A percentile compares a stretch with the other conserved stretches of the same genome.
phyloP scores from a whole-genome alignment of 495 filamentous ascomycete species.

The Podospora pseudoanserina region DNA sequence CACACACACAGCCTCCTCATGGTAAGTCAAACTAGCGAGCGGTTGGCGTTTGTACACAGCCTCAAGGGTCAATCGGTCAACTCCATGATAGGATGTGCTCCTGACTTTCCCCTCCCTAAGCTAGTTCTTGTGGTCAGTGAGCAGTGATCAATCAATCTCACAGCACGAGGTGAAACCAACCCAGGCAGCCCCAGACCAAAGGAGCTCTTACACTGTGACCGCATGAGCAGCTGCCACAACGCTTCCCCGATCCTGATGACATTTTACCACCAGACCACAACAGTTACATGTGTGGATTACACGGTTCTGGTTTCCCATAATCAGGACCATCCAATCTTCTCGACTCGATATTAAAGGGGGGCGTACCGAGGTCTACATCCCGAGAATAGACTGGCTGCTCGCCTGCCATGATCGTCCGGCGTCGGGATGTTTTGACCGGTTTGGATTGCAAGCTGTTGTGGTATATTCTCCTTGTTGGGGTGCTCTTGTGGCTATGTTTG shows the following conservation, averaged over 20 bases:
- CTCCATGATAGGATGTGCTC: neutral
- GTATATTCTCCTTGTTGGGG: no score
- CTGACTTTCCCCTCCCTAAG: neutral
- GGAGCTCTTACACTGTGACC: neutral
- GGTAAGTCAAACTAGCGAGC: neutral
- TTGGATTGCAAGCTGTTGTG: no score
- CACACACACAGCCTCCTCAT: neutral
- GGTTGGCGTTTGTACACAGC: neutral
- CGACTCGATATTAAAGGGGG: neutral
- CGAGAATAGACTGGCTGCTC: no score
- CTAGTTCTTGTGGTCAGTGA: neutral
- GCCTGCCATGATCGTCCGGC: no score
- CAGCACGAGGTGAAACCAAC: neutral
- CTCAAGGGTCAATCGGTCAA: neutral
- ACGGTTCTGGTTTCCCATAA: neutral
- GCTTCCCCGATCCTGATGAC: neutral
- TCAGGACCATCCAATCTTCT: neutral
- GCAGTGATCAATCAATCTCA: neutral
- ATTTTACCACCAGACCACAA: neutral
- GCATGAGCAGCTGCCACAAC: neutral
- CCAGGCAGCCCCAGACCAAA: neutral
- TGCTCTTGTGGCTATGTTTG: no score
- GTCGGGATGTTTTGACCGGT: no score
- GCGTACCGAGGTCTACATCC: no score
- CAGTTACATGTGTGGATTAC: neutral